These are phyloP conservation scores for Polytrichum formosum DNA, from an alignment of 225 moss, liverwort and hornwort genomes.

Conservation along the genomic window DNA sequence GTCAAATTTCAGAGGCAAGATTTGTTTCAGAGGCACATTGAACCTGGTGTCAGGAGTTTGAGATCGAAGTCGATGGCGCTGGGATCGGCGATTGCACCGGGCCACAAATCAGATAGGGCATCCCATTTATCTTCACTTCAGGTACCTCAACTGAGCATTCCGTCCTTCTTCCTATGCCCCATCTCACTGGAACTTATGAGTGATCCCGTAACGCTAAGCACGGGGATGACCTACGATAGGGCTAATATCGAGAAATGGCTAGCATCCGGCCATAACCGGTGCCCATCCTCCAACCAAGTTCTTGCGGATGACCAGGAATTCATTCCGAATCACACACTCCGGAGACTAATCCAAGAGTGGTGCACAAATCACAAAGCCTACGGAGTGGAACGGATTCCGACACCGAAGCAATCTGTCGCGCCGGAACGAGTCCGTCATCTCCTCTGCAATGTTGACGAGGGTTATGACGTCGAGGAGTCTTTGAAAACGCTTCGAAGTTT, in stretches of 20 bases:
- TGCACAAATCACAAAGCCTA: slow-evolving; percentile 30
- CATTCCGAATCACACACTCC: slow-evolving; percentile 67
- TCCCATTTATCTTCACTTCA: too few relatives aligned
- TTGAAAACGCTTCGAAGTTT: slow-evolving; percentile 30
- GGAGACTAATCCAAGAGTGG: slow-evolving; percentile 65
- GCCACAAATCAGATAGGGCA: too few relatives aligned
- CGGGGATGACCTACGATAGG: slow-evolving; percentile 76
- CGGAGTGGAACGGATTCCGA: slow-evolving; percentile 51
- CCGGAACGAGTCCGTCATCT: slow-evolving; percentile 30
- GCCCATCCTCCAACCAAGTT: slow-evolving; percentile 62
- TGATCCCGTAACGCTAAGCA: slow-evolving; percentile 72
- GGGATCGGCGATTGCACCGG: too few relatives aligned
- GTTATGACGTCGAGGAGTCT: slow-evolving; percentile 10
- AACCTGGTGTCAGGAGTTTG: too few relatives aligned
- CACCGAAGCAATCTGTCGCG: slow-evolving; percentile 26
- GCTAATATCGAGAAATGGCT: slow-evolving; percentile 72
- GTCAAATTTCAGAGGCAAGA: too few relatives aligned
- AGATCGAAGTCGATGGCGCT: too few relatives aligned
- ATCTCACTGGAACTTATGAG: slow-evolving; percentile 75
- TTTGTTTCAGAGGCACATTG: too few relatives aligned
- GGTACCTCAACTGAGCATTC: slow-evolving; percentile 18
- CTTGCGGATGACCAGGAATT: slow-evolving; percentile 29
- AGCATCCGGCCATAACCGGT: slow-evolving; percentile 45
- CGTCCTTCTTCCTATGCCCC: slow-evolving; percentile 62
- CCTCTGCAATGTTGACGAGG: slow-evolving; percentile 18